phyloP scores from a whole-genome alignment of 2,329 filamentous ascomycete genomes.

The Pseudonectria foliicola region DNA sequence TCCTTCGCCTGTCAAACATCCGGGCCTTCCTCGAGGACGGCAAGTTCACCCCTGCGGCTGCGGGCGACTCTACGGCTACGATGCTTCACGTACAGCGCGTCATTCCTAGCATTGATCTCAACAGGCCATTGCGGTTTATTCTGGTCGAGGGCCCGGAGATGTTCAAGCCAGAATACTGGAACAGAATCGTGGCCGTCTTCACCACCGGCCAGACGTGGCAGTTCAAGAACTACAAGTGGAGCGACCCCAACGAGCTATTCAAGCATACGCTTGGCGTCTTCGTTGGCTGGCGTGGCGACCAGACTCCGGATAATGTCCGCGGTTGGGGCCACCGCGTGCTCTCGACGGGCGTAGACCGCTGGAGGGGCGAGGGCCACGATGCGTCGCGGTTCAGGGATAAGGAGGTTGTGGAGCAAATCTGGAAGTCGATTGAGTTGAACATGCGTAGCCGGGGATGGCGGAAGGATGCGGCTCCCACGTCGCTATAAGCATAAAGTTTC shows the following conservation, averaged over 20 bases:
- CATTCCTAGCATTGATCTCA: constrained; percentile 63
- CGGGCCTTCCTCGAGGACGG: constrained; percentile 88
- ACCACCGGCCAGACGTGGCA: constrained; percentile 98
- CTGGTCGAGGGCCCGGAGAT: constrained; percentile 87
- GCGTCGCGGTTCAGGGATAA: constrained; percentile 72
- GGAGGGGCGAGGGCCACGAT: constrained; percentile 52
- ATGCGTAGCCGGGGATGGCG: constrained; percentile 85
- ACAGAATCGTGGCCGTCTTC: constrained; percentile 89
- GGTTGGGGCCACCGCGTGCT: constrained; percentile 82
- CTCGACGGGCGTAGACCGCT: constrained; percentile 76
- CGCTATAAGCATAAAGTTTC: constrained; percentile 32
- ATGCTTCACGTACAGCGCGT: constrained; percentile 80
- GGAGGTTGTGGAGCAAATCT: constrained; percentile 88
- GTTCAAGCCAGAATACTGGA: constrained; percentile 98
- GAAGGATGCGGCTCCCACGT: constrained; percentile 57
- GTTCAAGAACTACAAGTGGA: constrained; percentile 98
- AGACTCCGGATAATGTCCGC: constrained; percentile 67
- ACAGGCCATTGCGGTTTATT: constrained; percentile 80
- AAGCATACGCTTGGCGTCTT: constrained; percentile 80
- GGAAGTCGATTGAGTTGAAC: constrained; percentile 78
- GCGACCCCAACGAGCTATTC: constrained; percentile 80
- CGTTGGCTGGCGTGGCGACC: constrained; percentile 85
- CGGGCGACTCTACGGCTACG: constrained; percentile 59
- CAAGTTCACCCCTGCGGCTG: constrained; percentile 70
- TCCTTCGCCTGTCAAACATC: constrained; percentile 92